Conservation (phyloP, 164 flowering plant genomes). For the Vitis vinifera region ASM3070453v1 NC_081806.1:2148001-2148500, state of each 20-base stretch:
- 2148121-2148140: constrained; percentile 17
- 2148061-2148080: constrained; percentile 23
- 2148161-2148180: constrained; percentile 43
- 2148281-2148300: constrained; percentile 16
- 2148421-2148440: neutral
- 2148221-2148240: constrained; percentile 43
- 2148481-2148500: too few relatives aligned
- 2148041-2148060: constrained; percentile 52
- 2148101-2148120: constrained; percentile 27
- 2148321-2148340: constrained; percentile 28
- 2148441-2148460: too few relatives aligned
- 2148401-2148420: neutral
- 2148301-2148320: constrained; percentile 21
- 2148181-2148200: constrained; percentile 52
- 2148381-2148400: neutral
- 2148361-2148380: neutral
- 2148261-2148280: constrained; percentile 21
- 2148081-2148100: constrained; percentile 13
- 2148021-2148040: constrained; percentile 45
- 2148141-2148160: constrained; percentile 16
- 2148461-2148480: too few relatives aligned
- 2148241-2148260: constrained; percentile 12
- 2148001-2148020: constrained; percentile 18
- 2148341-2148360: constrained; percentile 26
- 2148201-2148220: constrained; percentile 90